Evolutionary conservation across 2,329 filamentous ascomycete species (phyloP), one percentile per base, ranked within the genome.

Genomic region (Geoglossum cookeanum): DNA sequence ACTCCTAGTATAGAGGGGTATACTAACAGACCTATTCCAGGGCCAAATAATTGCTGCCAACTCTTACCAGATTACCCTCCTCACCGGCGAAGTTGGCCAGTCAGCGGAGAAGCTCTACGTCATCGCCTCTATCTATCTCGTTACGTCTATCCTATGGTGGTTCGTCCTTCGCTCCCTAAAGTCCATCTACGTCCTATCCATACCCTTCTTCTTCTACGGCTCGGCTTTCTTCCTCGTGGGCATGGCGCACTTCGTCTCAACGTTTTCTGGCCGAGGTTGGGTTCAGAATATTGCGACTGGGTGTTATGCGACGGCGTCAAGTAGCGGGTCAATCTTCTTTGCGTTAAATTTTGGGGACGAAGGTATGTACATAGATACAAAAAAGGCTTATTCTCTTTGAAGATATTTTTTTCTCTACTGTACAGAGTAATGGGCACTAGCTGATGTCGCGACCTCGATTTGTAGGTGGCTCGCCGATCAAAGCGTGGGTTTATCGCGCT

Each of bases 61-160:
- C 66, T 83, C 79, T 0, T 83, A 83, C 67, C 81, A 84, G 64
- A 79, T 84, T 63, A 82, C 80, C 0, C 72, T 85, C n/a, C 72
- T 85, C 27, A 80, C 79, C 0, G 81, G 81, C 62, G 42, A 45
- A 11, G 72, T 79, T 22, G 80, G 78, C 58, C 74, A 83, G 64
- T 74, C 75, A 1, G 77, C 79, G 3, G 67, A 70, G 37, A 78
- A 81, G 63, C 70, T 84, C 0, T 84, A 84, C 66, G 72, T 74
- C 53, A 77, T 82, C 39, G 79, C 79, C 0, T 74, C 71, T 6
- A 77, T 81, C 27, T 84, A 83, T 62, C 70, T 81, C 4, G 69
- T 71, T 32, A 74, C 76, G 3, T 81, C 79, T 0, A 67, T 80
- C 11, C 60, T 78, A 33, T 85, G 81, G 81, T 84, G 80, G 80